phyloP scores from a whole-genome alignment of 371 early-diverging fungal genomes.

The Zopfochytrium polystomum region DNA sequence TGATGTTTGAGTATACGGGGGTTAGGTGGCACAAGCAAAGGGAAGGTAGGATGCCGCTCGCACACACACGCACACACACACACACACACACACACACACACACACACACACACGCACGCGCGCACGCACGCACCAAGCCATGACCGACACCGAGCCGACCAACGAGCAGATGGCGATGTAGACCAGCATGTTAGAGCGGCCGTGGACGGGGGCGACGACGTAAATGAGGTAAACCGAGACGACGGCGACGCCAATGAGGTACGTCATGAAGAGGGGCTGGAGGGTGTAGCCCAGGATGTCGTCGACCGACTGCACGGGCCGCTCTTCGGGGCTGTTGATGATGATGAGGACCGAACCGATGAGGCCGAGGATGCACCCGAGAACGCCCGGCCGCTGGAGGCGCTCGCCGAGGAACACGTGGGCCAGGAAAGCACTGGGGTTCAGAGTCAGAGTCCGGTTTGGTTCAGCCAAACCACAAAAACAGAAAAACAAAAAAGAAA shows the following conservation, averaged over 20 bases:
- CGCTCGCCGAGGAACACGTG: conserved; percentile 85
- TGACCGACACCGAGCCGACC: conserved; percentile 73
- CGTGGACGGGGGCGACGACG: conserved; percentile 72
- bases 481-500: too few relatives aligned
- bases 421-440: conserved; percentile 75
- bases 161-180: conserved; percentile 57
- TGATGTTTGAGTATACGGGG: too few relatives aligned
- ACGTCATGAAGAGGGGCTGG: conserved; percentile 81
- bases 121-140: conserved; percentile 62
- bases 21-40: background rate
- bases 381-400: conserved; percentile 76
- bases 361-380: conserved; percentile 88
- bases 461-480: background rate
- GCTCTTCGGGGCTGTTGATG: conserved; percentile 85
- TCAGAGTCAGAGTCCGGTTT: background rate
- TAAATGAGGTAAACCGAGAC: conserved; percentile 72
- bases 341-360: conserved; percentile 86
- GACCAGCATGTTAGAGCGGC: conserved; percentile 69
- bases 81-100: too few relatives aligned
- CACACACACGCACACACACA: too few relatives aligned
- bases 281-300: conserved; percentile 73
- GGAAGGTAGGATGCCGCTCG: too few relatives aligned
- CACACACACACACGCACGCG: too few relatives aligned
- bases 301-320: conserved; percentile 71
- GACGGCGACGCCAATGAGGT: conserved; percentile 63